Base-by-base conservation (phyloP, 2,329 filamentous ascomycete species). In the Ramularia endophylla region DNA sequence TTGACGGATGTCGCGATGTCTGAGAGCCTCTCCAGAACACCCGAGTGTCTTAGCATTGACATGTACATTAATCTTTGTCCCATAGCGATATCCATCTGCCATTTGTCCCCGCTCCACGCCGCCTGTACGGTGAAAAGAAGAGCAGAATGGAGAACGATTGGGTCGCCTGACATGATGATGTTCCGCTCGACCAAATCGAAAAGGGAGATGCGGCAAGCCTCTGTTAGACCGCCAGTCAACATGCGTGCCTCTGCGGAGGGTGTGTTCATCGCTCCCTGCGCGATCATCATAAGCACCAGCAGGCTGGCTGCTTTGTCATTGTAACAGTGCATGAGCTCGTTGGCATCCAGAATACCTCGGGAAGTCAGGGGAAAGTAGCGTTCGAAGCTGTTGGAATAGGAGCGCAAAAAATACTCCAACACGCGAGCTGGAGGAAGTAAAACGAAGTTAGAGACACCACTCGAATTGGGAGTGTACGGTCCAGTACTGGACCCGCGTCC, bases 61-160 rank as follows among this genome's bases (percentile, higher is more conserved):
- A 83, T 73, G 59, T 85, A 85, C 79, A 85, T 85, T 43, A 79
- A 79, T 35, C 80, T 73, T 60, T 85, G 82, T 20, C 81, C 81
- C 79, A 85, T 83, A 30, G 80, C 77, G 50, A 85, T 83, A 54
- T 85, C 81, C 81, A 85, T 85, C 50, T 84, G 78, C 80, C 81
- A 85, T 63, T 85, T 85, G 60, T 85, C 81, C 33, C 82, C 82
- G 56, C 81, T 83, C 82, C 82, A 86, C 1, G 79, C 79, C 6
- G 80, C 81, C 18, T 83, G 71, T 1, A 81, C 72, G 2, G 77
- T 83, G 58, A 84, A 84, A 3, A 85, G 71, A 9, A 85, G 65
- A 0, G 81, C 81, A 35, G 79, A 80, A 28, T 80, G 74, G 32
- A 85, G 68, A 0, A 81, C 75, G 3, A 77, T 73, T 0, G 77